These are phyloP conservation scores for Setaria italica DNA, from an alignment of 202 grass and related monocot genomes.

Conservation along the genomic window DNA sequence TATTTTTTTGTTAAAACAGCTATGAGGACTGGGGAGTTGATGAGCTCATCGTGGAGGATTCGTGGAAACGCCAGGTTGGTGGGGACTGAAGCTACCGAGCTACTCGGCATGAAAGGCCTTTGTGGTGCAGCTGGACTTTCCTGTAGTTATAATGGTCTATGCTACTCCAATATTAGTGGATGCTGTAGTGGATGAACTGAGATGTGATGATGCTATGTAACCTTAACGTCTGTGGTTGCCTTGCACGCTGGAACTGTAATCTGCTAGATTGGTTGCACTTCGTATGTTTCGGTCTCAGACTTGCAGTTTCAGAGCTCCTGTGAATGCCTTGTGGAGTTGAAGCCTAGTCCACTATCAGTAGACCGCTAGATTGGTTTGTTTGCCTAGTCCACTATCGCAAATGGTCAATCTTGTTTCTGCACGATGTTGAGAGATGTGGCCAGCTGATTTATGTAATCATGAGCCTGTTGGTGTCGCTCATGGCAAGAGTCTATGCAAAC, in stretches of 20 bases:
- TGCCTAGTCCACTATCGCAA: neutral
- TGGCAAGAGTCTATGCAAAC: neutral
- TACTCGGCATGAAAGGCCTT: conserved; percentile 11
- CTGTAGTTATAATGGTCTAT: conserved; percentile 30
- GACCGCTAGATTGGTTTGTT: too few species aligned
- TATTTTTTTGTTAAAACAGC: conserved; percentile 42
- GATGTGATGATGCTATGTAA: conserved; percentile 4
- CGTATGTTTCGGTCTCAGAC: conserved; percentile 6
- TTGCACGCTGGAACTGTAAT: conserved; percentile 22
- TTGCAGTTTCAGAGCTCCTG: neutral
- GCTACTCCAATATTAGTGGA: neutral
- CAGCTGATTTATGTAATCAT: neutral
- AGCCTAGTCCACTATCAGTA: neutral
- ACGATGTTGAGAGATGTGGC: neutral
- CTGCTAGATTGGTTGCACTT: conserved; percentile 18
- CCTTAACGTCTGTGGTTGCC: neutral
- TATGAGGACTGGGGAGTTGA: conserved; percentile 94
- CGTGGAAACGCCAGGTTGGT: conserved; percentile 89
- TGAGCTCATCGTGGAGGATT: conserved; percentile 94
- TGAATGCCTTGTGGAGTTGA: neutral
- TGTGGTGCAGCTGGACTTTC: conserved; percentile 8
- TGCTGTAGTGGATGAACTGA: conserved; percentile 3
- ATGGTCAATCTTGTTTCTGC: neutral
- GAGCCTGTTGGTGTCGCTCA: neutral
- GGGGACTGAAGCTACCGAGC: conserved; percentile 50